A percentile compares a stretch with the other conserved stretches of the same genome.
phyloP scores from a whole-genome alignment of 345 rosid genomes.

The Linum tenue region DNA sequence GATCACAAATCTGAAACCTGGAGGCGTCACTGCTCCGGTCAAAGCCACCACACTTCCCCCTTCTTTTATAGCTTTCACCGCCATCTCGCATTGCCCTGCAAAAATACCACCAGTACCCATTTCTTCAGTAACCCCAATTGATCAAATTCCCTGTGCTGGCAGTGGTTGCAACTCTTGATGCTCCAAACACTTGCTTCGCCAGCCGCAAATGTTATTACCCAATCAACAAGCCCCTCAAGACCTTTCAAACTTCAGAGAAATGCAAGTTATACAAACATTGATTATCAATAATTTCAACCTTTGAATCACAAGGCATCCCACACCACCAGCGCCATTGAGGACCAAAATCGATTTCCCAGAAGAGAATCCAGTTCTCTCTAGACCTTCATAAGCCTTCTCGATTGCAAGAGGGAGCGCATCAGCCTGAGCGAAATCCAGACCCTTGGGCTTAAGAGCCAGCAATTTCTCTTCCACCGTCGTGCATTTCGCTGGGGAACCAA shows the following conservation, averaged over 20 bases:
- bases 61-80: conserved; percentile 72
- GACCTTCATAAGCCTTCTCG: background rate
- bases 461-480: conserved; percentile 17
- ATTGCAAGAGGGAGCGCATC: too few relatives aligned
- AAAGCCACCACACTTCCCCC: conserved; percentile 85
- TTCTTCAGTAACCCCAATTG: conserved; percentile 51
- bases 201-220: conserved; percentile 26
- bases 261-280: too few relatives aligned
- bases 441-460: conserved; percentile 47
- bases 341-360: conserved; percentile 76
- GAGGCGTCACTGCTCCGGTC: conserved; percentile 85
- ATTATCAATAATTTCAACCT: too few relatives aligned
- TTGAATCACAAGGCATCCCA: conserved; percentile 95
- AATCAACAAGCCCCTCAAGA: too few relatives aligned
- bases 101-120: background rate
- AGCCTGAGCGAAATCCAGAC: conserved; percentile 6
- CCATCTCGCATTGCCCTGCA: conserved; percentile 79
- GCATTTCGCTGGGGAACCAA: conserved; percentile 75
- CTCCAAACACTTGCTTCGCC: conserved; percentile 83
- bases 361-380: conserved; percentile 66
- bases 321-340: conserved; percentile 85
- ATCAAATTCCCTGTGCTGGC: conserved; percentile 49
- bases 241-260: too few relatives aligned
- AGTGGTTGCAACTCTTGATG: conserved; percentile 79
- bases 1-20: conserved; percentile 86